Evolutionary conservation across 306 rosid genomes (phyloP).

Genomic region (Hippophae tibetana): DNA sequence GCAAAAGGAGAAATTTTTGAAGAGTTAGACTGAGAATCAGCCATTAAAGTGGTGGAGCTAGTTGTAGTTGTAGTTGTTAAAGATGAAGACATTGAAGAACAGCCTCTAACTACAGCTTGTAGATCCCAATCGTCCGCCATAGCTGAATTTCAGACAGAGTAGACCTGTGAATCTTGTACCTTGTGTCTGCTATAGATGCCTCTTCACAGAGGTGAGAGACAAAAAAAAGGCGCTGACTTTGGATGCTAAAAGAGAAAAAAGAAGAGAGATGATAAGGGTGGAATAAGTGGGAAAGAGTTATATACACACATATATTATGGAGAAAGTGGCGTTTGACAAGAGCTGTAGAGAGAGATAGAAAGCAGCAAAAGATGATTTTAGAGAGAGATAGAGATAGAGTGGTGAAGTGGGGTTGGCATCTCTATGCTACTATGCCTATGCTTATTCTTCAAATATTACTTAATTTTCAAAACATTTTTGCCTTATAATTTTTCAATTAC

Average conservation of each 20-base stretch:
- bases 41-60: constrained; percentile 11
- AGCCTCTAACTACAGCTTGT: constrained; percentile 80
- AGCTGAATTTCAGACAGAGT: constrained; percentile 12
- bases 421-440: constrained; percentile 27
- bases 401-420: constrained; percentile 31
- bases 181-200: constrained; percentile 11
- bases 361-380: constrained; percentile 6
- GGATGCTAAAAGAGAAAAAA: not conserved
- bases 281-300: not conserved
- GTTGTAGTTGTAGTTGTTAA: constrained; percentile 11
- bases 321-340: constrained; percentile 3
- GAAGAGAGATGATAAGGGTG: not conserved
- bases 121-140: constrained; percentile 95
- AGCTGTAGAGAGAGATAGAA: not conserved
- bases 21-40: not conserved
- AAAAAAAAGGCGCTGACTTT: constrained; percentile 64
- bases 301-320: not conserved
- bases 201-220: constrained; percentile 7
- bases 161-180: constrained; percentile 33
- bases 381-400: constrained; percentile 13
- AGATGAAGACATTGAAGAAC: constrained; percentile 20
- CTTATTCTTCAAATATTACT: not conserved
- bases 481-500: too few species aligned
- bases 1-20: constrained; percentile 10
- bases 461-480: too few species aligned